A percentile compares a stretch with the other conserved stretches of the same genome.
phyloP scores from a whole-genome alignment of 306 rosid genomes.

The Luffa aegyptiaca region DNA sequence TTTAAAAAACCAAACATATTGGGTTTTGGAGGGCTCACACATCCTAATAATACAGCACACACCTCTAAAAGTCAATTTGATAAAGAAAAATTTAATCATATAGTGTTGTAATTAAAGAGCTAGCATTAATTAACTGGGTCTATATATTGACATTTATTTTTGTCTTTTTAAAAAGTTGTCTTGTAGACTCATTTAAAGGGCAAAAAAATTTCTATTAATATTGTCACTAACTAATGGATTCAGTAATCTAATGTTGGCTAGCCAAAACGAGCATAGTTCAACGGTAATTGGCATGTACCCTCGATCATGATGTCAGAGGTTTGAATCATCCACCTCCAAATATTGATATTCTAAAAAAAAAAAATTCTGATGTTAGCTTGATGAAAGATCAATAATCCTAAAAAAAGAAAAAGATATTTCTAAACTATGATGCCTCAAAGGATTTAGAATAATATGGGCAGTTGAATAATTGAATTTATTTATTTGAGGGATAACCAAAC shows the following conservation, averaged over 20 bases:
- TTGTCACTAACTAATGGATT: too few relatives aligned
- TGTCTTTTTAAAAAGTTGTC: too few relatives aligned
- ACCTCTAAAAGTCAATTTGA: background rate
- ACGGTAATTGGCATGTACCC: too few relatives aligned
- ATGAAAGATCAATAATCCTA: background rate
- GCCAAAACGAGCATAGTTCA: too few relatives aligned
- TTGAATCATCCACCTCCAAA: too few relatives aligned
- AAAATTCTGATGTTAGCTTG: background rate
- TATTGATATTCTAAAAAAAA: too few relatives aligned
- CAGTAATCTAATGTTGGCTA: background rate
- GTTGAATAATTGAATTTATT: background rate
- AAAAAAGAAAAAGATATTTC: background rate
- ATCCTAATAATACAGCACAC: background rate
- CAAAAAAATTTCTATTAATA: too few relatives aligned
- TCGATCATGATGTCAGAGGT: too few relatives aligned
- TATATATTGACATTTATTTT: too few relatives aligned
- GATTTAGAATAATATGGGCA: background rate
- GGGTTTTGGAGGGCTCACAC: slow-evolving; percentile 1
- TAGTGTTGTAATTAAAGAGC: too few relatives aligned
- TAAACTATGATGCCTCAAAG: background rate
- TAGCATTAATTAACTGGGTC: too few relatives aligned
- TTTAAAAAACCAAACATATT: background rate
- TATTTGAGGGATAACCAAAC: background rate
- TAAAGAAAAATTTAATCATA: background rate
- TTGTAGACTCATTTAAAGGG: too few relatives aligned